These are phyloP conservation scores for Graphilbum ipis-grandicollis DNA, from an alignment of 2,329 filamentous ascomycete species.

Conservation along the genomic window DNA sequence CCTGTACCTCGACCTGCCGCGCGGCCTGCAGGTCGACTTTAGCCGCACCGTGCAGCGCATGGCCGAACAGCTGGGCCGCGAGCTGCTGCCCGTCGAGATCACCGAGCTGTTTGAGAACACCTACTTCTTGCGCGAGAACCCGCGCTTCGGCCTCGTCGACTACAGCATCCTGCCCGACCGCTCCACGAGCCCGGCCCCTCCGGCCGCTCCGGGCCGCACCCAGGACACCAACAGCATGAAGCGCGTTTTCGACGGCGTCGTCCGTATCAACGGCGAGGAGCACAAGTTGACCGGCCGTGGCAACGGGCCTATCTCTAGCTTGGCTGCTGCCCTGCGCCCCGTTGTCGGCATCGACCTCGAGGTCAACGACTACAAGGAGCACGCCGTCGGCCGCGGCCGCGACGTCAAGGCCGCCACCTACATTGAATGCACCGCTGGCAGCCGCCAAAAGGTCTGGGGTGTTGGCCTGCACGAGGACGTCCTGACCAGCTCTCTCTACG, in stretches of 20 bases:
- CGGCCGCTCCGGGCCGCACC: conserved; percentile 46
- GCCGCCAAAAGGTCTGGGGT: conserved; percentile 65
- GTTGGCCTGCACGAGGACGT: conserved; percentile 87
- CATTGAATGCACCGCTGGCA: conserved; percentile 63
- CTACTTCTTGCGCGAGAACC: conserved; percentile 71
- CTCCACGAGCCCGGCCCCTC: conserved; percentile 56
- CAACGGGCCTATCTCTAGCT: conserved; percentile 77
- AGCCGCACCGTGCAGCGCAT: conserved; percentile 69
- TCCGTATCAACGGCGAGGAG: conserved; percentile 68
- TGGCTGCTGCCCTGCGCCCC: conserved; percentile 63
- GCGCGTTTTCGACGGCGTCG: conserved; percentile 69
- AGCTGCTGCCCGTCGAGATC: conserved; percentile 73
- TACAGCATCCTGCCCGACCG: conserved; percentile 83
- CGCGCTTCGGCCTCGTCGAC: conserved; percentile 73
- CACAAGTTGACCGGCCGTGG: conserved; percentile 64
- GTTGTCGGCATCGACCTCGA: conserved; percentile 68
- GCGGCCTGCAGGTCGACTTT: conserved; percentile 83
- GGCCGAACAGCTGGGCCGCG: conserved; percentile 65
- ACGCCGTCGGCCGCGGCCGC: conserved; percentile 67
- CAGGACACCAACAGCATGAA: conserved; percentile 62
- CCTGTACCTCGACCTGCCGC: conserved; percentile 79
- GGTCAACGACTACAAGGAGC: conserved; percentile 90
- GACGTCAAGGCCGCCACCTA: conserved; percentile 90
- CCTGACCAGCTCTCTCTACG: conserved; percentile 75
- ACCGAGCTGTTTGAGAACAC: conserved; percentile 73